Evolutionary conservation across 345 rosid genomes (phyloP).

Genomic region (Barbarea vulgaris): DNA sequence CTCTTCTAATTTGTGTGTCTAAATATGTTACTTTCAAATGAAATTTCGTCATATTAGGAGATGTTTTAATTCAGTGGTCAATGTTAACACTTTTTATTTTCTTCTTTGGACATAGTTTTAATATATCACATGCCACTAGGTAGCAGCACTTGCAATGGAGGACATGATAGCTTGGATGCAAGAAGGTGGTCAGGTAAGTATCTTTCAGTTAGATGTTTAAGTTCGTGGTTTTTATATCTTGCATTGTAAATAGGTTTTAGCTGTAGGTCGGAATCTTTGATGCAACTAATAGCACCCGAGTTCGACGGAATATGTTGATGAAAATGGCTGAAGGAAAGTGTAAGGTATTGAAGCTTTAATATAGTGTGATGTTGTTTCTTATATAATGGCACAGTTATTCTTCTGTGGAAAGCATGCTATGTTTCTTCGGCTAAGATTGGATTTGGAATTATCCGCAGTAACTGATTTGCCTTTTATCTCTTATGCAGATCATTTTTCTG

Average conservation of each 20-base stretch:
- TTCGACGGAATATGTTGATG: constrained; percentile 95
- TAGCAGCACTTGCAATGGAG: constrained; percentile 99
- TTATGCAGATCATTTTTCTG: constrained; percentile 85
- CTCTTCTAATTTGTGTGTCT: constrained; percentile 18
- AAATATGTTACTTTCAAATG: constrained; percentile 7
- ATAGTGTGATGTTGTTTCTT: constrained; percentile 18
- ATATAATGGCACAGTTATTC: not conserved
- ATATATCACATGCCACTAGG: constrained; percentile 87
- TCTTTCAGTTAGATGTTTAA: constrained; percentile 12
- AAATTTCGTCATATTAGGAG: constrained; percentile 29
- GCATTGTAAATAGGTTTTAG: constrained; percentile 29
- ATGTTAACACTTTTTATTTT: constrained; percentile 49
- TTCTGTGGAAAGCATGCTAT: not conserved
- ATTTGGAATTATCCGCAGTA: not conserved
- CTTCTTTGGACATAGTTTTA: constrained; percentile 76
- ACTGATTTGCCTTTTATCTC: constrained; percentile 13
- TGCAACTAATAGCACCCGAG: constrained; percentile 90
- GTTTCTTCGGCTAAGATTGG: constrained; percentile 9
- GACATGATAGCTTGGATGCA: constrained; percentile 99
- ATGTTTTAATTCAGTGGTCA: constrained; percentile 40
- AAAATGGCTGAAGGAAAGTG: constrained; percentile 99
- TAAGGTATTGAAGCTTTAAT: constrained; percentile 63
- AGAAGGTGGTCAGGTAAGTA: constrained; percentile 97
- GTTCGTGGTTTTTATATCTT: constrained; percentile 23
- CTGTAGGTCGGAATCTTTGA: constrained; percentile 97